Conservation (phyloP, 2,329 filamentous ascomycete genomes). For the Cordyceps cateniannulata region DNA sequence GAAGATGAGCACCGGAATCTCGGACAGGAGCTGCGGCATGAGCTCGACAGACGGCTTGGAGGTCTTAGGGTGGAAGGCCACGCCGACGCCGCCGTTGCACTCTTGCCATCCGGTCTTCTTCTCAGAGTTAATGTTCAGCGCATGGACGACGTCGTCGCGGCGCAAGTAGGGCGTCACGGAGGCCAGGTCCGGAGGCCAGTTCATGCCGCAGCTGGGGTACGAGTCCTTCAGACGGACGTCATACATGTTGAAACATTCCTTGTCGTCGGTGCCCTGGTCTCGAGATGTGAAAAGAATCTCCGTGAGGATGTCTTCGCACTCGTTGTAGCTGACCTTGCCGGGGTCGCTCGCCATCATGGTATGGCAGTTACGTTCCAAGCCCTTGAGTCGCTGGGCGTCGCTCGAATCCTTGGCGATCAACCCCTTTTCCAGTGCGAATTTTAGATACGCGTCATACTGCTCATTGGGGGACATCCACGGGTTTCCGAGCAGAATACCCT, state of each 20-base stretch:
- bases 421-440: conserved; percentile 71
- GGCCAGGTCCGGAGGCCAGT: conserved; percentile 86
- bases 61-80: conserved; percentile 61
- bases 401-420: conserved; percentile 64
- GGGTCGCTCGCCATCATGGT: conserved; percentile 45
- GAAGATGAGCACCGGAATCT: conserved; percentile 79
- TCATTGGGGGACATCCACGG: conserved; percentile 91
- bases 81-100: conserved; percentile 73
- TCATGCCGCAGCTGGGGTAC: conserved; percentile 87
- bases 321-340: conserved; percentile 54
- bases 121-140: conserved; percentile 74
- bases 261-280: conserved; percentile 39
- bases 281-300: conserved; percentile 63
- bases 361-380: conserved; percentile 62
- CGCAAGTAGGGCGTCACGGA: conserved; percentile 79
- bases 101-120: conserved; percentile 89
- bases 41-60: conserved; percentile 69
- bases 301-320: conserved; percentile 73
- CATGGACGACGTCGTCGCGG: conserved; percentile 67
- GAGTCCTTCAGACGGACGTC: conserved; percentile 80
- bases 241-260: conserved; percentile 89
- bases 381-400: conserved; percentile 58
- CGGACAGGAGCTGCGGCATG: conserved; percentile 69
- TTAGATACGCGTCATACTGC: conserved; percentile 83
- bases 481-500: conserved; percentile 88